Conservation (phyloP, 257 asterid genomes). For the Orobanche coerulescens region DNA sequence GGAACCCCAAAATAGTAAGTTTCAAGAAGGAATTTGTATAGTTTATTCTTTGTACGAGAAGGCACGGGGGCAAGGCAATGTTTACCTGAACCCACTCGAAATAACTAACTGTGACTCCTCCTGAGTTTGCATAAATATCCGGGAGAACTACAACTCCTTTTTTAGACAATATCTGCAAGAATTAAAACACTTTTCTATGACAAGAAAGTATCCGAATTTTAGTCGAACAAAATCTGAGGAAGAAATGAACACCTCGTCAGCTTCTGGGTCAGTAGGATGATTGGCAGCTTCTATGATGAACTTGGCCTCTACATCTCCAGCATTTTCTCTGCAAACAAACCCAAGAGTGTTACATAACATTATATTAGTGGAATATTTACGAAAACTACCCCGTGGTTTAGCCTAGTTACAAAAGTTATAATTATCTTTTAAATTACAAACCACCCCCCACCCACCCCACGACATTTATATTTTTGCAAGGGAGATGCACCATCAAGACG, state of each 20-base stretch:
- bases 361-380: too few relatives aligned
- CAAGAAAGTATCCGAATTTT: not conserved
- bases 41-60: too few relatives aligned
- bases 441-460: too few relatives aligned
- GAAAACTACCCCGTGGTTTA: too few relatives aligned
- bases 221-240: not conserved
- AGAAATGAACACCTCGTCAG: not conserved
- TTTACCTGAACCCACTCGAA: constrained; percentile 14
- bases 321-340: constrained; percentile 1
- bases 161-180: constrained; percentile 3
- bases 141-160: not conserved
- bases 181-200: not conserved
- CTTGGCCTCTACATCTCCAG: not conserved
- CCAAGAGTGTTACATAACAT: too few relatives aligned
- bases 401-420: too few relatives aligned
- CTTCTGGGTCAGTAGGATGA: constrained; percentile 6
- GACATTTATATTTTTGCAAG: too few relatives aligned
- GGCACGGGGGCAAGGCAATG: too few relatives aligned
- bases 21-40: too few relatives aligned
- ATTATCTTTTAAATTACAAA: too few relatives aligned
- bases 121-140: not conserved
- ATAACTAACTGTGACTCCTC: constrained; percentile 15
- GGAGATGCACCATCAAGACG: too few relatives aligned
- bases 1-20: not conserved
- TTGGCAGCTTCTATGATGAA: constrained; percentile 13